Conservation (phyloP, 1,139 yeast genomes). For the Scheffersomyces insectosa region DNA sequence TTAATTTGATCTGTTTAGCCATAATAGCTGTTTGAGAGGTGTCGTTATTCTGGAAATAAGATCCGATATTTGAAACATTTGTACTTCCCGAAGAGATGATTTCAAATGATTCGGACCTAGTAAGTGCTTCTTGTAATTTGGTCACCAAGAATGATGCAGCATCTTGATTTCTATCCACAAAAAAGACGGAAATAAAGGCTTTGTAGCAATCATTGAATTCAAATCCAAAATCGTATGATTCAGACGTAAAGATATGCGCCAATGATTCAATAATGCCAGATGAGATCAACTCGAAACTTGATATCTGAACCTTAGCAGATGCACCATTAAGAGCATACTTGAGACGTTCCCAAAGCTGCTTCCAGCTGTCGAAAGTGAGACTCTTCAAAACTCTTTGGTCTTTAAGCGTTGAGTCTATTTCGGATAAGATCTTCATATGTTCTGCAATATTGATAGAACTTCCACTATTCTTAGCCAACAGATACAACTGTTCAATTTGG, state of each 20-base stretch:
- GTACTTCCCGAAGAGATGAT: constrained; percentile 56
- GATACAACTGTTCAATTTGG: constrained; percentile 22
- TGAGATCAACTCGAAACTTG: constrained; percentile 75
- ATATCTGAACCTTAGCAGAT: constrained; percentile 30
- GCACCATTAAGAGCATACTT: constrained; percentile 26
- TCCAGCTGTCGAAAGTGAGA: constrained; percentile 42
- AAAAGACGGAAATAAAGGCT: constrained; percentile 53
- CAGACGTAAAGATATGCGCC: constrained; percentile 37
- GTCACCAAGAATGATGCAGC: constrained; percentile 41
- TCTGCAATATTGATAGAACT: constrained; percentile 14
- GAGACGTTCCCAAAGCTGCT: constrained; percentile 47
- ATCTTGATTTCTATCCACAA: constrained; percentile 23
- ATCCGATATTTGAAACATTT: constrained; percentile 5
- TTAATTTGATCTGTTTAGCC: constrained; percentile 71
- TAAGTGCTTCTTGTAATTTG: constrained; percentile 72
- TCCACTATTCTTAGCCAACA: constrained; percentile 14
- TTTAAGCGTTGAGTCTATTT: constrained; percentile 15
- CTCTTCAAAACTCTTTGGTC: constrained; percentile 8
- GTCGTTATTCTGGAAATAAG: constrained; percentile 6
- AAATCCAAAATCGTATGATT: constrained; percentile 22
- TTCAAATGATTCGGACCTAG: constrained; percentile 76
- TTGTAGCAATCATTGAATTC: constrained; percentile 31
- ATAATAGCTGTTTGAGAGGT: constrained; percentile 54
- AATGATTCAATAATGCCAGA: constrained; percentile 64
- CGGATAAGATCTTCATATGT: constrained; percentile 18